These are phyloP conservation scores for Micractinium conductrix DNA, from an alignment of 139 green algal species.

Conservation along the genomic window DNA sequence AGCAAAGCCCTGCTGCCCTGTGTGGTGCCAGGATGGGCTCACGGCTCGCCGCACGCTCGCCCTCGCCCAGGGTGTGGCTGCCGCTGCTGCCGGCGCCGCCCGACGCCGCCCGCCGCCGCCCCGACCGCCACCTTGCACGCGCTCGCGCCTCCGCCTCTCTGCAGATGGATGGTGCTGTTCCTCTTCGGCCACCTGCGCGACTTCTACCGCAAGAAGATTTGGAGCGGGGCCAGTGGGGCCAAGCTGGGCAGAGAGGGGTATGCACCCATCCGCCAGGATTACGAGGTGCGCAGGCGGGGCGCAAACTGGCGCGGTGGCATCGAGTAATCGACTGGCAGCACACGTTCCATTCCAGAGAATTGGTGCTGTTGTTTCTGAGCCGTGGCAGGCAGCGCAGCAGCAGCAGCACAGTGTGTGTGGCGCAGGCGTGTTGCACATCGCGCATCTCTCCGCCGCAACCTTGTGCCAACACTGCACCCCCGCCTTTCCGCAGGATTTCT, in stretches of 20 bases:
- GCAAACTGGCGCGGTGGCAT: neutral
- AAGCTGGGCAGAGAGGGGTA: constrained; percentile 73
- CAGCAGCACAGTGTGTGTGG: neutral
- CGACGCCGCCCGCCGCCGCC: neutral
- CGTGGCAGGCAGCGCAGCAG: neutral
- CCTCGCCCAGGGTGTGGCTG: neutral
- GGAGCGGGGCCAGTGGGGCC: neutral
- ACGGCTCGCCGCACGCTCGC: too few species aligned
- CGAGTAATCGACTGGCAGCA: neutral
- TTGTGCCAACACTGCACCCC: neutral
- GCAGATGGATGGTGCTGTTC: constrained; percentile 74
- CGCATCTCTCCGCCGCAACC: neutral
- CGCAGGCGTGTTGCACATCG: too few species aligned
- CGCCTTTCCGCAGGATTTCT: constrained; percentile 81
- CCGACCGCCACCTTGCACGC: neutral
- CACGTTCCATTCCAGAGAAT: neutral
- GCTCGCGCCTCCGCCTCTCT: neutral
- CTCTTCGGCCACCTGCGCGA: constrained; percentile 86
- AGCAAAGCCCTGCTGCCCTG: too few species aligned
- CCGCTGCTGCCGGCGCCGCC: neutral
- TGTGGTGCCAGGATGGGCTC: too few species aligned
- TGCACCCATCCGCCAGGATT: constrained; percentile 85
- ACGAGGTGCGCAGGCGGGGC: constrained; percentile 56
- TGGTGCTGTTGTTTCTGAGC: neutral
- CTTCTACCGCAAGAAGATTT: constrained; percentile 63